Base-by-base conservation (phyloP, 169 alveolate species). In the Plasmodium sp. region DNA sequence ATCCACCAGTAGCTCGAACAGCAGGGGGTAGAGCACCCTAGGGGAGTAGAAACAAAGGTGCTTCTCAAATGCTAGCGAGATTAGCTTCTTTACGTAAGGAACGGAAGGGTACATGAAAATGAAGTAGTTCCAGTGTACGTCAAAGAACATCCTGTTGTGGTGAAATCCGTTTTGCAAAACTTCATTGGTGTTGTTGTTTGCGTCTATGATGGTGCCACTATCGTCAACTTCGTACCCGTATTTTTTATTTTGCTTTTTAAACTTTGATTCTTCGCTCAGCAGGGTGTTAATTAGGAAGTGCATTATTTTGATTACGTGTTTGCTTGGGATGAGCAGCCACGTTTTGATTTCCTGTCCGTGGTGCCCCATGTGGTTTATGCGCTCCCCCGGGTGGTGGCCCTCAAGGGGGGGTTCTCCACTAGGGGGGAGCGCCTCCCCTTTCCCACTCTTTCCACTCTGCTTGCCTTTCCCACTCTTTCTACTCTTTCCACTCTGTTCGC, bases 11-110 rank as follows among this genome's bases (percentile, higher is more conserved):
- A 39, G 74, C 73, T 92, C 92, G 51, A 92, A 71, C 79, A 92
- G 41, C 31, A 92, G 56, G 0, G 95, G 85, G 84, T 92, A 92
- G 75, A 83, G 72, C 12, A 92, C 41, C 36, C 92, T 81, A 2
- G 95, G 92, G 5, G 95, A 92, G 31, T 82, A 81, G n/a, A 92
- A 33, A 71, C 85, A 92, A 82, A 92, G 82, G 39, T 92, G 82
- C 48, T 74, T 51, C 14, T 92, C 82, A 54, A 92, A 92, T n/a
- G 95, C 95, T 51, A 48, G 27, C 58, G 84, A 43, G 16, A 92
- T 92, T 82, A 92, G 74, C 41, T 72, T 27, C 71, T 92, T 92
- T 54, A 92, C 48, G 74, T 92, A 92, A 31, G 39, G 27, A 45
- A 92, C 84, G 36, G 92, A 67, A 3, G 95, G 95, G 54, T 39